Conservation (phyloP, 2,329 filamentous ascomycete species). For the Penicillium rolfsii region DNA sequence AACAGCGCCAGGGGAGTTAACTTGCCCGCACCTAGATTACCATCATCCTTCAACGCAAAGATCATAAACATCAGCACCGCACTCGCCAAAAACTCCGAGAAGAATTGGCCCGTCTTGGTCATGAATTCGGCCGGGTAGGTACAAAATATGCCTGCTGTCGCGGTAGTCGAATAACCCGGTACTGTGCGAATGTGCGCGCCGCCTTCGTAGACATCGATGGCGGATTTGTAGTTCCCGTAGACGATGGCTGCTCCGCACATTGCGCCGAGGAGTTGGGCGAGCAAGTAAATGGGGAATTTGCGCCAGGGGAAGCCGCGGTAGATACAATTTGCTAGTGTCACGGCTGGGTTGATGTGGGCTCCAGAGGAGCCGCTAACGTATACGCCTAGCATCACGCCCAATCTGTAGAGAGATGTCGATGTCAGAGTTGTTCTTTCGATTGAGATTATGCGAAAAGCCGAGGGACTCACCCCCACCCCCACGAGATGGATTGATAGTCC, state of each 20-base stretch:
- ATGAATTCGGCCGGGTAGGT: constrained; percentile 68
- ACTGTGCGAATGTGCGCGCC: constrained; percentile 63
- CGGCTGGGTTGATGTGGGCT: constrained; percentile 70
- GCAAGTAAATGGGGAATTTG: constrained; percentile 68
- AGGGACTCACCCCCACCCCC: constrained; percentile 52
- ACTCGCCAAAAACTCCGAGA: constrained; percentile 71
- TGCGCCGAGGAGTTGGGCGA: constrained; percentile 69
- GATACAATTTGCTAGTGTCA: constrained; percentile 70
- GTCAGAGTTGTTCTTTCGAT: constrained; percentile 6
- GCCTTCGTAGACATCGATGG: constrained; percentile 68
- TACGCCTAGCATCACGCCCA: constrained; percentile 70
- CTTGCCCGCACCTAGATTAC: constrained; percentile 57
- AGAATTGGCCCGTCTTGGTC: constrained; percentile 68
- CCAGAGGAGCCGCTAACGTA: constrained; percentile 64
- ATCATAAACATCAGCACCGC: constrained; percentile 72
- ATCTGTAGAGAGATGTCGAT: constrained; percentile 40
- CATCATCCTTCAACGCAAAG: constrained; percentile 63
- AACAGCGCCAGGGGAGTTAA: constrained; percentile 66
- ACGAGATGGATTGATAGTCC: constrained; percentile 57
- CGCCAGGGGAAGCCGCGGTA: constrained; percentile 70
- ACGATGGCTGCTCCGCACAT: constrained; percentile 65
- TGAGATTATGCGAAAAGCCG: too few relatives aligned
- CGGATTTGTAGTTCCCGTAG: constrained; percentile 66
- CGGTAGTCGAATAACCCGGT: constrained; percentile 56
- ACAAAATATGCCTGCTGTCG: constrained; percentile 72